These are phyloP conservation scores for Eucalyptus rudis DNA, from an alignment of 345 rosid species.

Conservation along the genomic window DNA sequence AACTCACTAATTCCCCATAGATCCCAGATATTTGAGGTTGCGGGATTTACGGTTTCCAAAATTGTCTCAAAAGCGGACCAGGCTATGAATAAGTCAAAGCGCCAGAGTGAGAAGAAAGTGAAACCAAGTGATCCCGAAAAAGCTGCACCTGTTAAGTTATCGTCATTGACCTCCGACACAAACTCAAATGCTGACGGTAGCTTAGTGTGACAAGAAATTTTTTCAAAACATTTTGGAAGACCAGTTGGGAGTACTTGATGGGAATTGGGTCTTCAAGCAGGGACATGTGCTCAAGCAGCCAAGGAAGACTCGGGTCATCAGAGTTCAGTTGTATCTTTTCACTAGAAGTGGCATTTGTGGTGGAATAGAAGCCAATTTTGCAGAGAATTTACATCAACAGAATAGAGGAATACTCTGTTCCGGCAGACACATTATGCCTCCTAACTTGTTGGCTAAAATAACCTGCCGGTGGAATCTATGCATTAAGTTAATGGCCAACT, in stretches of 20 bases:
- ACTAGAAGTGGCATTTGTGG: background rate
- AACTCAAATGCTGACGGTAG: background rate
- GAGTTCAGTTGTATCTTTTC: background rate
- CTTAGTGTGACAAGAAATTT: background rate
- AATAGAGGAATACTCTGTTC: background rate
- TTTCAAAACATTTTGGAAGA: background rate
- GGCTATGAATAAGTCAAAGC: conserved; percentile 25
- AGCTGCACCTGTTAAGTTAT: background rate
- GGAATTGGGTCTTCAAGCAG: background rate
- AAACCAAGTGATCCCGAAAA: conserved; percentile 8
- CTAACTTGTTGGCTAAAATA: background rate
- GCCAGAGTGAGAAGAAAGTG: conserved; percentile 30
- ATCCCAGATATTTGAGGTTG: conserved; percentile 57
- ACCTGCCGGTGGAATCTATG: background rate
- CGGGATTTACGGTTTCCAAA: conserved; percentile 81
- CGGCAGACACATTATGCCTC: background rate
- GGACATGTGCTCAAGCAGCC: background rate
- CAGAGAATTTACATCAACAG: background rate
- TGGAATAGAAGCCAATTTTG: background rate
- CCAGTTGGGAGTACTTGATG: background rate
- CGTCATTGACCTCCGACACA: background rate
- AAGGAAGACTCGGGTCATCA: background rate
- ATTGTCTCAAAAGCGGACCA: conserved; percentile 84
- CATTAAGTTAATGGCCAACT: background rate
- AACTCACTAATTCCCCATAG: conserved; percentile 64